Base-by-base conservation (phyloP, 768 basidiomycete genomes). In the Termitomyces titanicus region DNA sequence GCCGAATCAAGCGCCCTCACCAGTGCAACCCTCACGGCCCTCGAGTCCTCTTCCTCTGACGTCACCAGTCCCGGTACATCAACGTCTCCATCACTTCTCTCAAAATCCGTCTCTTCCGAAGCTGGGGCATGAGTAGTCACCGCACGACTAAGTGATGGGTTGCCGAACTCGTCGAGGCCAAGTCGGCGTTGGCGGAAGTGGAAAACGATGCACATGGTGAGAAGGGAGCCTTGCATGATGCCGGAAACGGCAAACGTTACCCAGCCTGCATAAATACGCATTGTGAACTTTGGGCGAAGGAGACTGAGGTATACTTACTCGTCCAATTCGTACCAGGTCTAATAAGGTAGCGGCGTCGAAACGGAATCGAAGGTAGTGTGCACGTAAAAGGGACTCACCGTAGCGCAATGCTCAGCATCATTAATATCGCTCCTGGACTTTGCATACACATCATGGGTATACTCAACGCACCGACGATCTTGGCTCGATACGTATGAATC, bases 391-490 rank as follows among this genome's bases (percentile, higher is more conserved):
- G 12, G 8, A 63, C 76, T 17, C 54, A 86, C 81, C 84, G 74
- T 24, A 91, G 71, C 7, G 87, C 89, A 54, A 94, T 90, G 59
- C 86, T 90, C 4, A 86, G 58, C 6, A 92, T 88, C 87, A 98
- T 95, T n/a, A 92, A 66, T 3, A 91, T 74, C 1, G 90, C 88
- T 3, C 94, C 95, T 3, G 94, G 94, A 12, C 84, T 92, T 70
- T 98, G 96, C 15, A 99, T 91, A 46, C 83, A 72, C 96, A 99
- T 98, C 85, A 93, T 98, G 1, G 89, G 88, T 54, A 99, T 90
- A 64, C 92, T 94, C 15, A 98, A 75, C 0, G 94, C 93, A 3
- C 96, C 96, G 9, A 98, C 94, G 12, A 96, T 80, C 64, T 85
- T 88, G 29, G 80, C 70, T 5, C 72, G 74, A 62, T 88, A 97